phyloP scores from a whole-genome alignment of 805 yeast species.

The Schizosaccharomyces cryophilus region DNA sequence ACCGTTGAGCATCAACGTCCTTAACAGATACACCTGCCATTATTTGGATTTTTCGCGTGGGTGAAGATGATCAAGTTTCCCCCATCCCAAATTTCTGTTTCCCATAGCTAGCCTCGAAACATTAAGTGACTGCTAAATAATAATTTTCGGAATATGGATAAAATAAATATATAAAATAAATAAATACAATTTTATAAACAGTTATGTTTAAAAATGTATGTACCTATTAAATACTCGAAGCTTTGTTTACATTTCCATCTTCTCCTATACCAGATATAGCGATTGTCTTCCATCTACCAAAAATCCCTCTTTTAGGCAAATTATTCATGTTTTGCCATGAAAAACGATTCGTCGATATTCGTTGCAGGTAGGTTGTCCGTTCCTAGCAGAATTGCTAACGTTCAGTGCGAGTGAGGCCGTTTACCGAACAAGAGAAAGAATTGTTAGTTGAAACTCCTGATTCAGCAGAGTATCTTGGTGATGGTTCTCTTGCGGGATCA shows the following conservation, averaged over 20 bases:
- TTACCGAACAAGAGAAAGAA: not conserved
- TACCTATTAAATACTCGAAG: not conserved
- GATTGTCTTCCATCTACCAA: not conserved
- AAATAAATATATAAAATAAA: not conserved
- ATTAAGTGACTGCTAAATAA: not conserved
- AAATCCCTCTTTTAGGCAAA: not conserved
- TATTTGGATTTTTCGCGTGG: not conserved
- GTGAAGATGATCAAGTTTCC: not conserved
- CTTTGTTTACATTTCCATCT: not conserved
- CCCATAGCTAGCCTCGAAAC: not conserved
- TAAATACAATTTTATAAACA: not conserved
- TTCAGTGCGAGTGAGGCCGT: slow-evolving; percentile 3
- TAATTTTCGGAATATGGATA: not conserved
- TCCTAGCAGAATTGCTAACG: not conserved
- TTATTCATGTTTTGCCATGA: not conserved
- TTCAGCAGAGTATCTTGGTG: not conserved
- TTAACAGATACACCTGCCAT: slow-evolving; percentile 20
- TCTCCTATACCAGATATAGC: not conserved
- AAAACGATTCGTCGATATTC: not conserved
- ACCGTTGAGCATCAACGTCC: slow-evolving; percentile 99
- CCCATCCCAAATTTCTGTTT: no score
- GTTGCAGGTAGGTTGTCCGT: not conserved
- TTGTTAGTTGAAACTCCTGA: not conserved
- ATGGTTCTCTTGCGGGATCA: not conserved
- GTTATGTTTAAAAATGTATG: not conserved